Conservation (phyloP, 2,329 filamentous ascomycete genomes). For the Monosporascus sp. region DNA sequence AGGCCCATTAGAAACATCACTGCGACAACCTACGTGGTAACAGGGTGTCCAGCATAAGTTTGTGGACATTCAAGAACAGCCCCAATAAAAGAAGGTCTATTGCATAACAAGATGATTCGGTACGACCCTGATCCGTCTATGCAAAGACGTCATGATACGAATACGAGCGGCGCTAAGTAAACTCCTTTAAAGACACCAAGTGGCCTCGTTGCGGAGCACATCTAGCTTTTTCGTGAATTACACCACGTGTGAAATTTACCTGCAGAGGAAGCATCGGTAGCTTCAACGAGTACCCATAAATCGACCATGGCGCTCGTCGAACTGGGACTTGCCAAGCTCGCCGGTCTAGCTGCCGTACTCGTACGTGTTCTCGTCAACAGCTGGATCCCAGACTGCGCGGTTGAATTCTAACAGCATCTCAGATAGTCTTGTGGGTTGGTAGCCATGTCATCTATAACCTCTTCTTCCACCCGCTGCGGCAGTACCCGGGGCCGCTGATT, state of each 20-base stretch:
- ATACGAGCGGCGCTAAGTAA: background rate
- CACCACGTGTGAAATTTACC: background rate
- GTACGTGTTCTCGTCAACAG: background rate
- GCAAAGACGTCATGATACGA: background rate
- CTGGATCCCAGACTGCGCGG: background rate
- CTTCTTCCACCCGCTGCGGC: slow-evolving; percentile 17
- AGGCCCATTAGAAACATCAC: too few relatives aligned
- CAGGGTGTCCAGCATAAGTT: too few relatives aligned
- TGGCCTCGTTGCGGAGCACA: background rate
- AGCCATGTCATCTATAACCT: slow-evolving; percentile 13
- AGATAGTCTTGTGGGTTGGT: slow-evolving; percentile 5
- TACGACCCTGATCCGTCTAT: too few relatives aligned
- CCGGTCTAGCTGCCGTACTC: background rate
- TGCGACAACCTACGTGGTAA: too few relatives aligned
- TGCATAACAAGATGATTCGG: too few relatives aligned
- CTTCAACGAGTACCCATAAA: too few relatives aligned
- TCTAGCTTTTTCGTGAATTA: background rate
- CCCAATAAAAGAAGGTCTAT: too few relatives aligned
- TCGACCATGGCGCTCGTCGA: background rate
- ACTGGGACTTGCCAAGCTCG: background rate
- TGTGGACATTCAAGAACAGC: too few relatives aligned
- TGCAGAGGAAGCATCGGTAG: background rate
- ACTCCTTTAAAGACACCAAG: background rate
- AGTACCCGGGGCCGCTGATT: slow-evolving; percentile 17
- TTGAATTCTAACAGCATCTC: background rate